Evolutionary conservation across 306 rosid species (phyloP), one percentile per base, ranked within the genome.

Genomic region (Vigna nakashimae): DNA sequence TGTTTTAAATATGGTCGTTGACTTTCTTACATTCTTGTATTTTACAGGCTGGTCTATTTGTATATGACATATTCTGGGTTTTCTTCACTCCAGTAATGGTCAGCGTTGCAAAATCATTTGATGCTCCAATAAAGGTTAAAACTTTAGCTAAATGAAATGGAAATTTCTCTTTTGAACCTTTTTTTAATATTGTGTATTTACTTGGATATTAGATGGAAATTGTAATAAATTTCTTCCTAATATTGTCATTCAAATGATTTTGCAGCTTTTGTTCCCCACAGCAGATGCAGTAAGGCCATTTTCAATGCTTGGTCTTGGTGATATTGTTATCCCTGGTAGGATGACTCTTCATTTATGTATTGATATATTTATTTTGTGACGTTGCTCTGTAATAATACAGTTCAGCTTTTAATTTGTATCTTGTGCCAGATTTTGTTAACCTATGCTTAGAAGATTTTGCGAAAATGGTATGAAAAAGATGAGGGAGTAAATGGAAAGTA

Each of bases 281-380:
- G 80, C 97, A 48, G 96, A 96, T 90, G 20, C 90, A 64, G 83
- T 82, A 50, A 87, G 98, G 48, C 98, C 99, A 65, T 96, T 90
- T 87, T 96, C 98, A 15, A 96, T 96, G 99, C 99, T 96, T 86
- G 99, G 99, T 69, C 99, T 96, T 79, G 99, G 99, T 73, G 99
- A 96, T 85, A 96, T 96, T 74, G 98, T 96, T 59, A 96, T 96
- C 72, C 99, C 99, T 5, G 99, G 99, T 96, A 86, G 78, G 90
- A 69, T 81, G n/a, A 78, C 38, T 65, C 59, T 24, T 80, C 48
- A 12, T 63, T 53, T 50, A 34, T 36, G 6, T 79, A n/a, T 64
- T 79, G 24, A 14, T 72, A 6, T 48, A n/a, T 51, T 30, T 51
- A 15, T 7, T 36, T 64, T 52, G 51, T 34, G 38, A 71, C 64